phyloP scores from a whole-genome alignment of 306 rosid genomes.

The Canavalia gladiata region DNA sequence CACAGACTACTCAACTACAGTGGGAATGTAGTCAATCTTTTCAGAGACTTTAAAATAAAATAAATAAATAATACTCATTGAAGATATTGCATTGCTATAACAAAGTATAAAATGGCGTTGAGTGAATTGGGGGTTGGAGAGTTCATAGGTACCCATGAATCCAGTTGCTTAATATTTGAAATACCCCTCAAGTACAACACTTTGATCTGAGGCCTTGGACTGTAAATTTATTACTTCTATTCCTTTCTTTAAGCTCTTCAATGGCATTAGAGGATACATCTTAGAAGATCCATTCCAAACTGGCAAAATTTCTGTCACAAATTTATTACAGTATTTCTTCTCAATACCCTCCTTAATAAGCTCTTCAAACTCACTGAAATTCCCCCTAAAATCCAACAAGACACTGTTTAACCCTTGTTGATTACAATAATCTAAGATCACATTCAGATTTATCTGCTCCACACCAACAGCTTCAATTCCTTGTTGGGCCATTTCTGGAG shows the following conservation, averaged over 20 bases:
- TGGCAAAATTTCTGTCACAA: slow-evolving; percentile 68
- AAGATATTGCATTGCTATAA: neutral
- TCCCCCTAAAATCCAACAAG: slow-evolving; percentile 64
- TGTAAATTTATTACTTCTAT: slow-evolving; percentile 52
- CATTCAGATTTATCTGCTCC: slow-evolving; percentile 57
- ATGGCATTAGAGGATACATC: slow-evolving; percentile 32
- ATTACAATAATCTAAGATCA: slow-evolving; percentile 61
- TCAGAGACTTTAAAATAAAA: neutral
- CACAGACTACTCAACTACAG: neutral
- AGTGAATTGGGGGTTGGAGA: neutral
- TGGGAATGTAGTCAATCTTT: neutral
- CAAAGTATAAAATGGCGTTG: neutral
- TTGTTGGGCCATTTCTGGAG: slow-evolving; percentile 41
- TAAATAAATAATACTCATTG: neutral
- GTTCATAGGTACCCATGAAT: neutral
- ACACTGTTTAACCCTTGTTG: slow-evolving; percentile 65
- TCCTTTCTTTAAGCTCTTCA: slow-evolving; percentile 48
- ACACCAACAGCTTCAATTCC: slow-evolving; percentile 60
- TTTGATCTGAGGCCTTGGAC: slow-evolving; percentile 53
- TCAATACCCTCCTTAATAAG: slow-evolving; percentile 61
- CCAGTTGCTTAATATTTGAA: slow-evolving; percentile 37
- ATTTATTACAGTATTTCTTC: slow-evolving; percentile 55
- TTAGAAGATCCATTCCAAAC: slow-evolving; percentile 55
- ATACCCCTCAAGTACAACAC: slow-evolving; percentile 66
- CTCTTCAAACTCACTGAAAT: slow-evolving; percentile 54